Evolutionary conservation across 2,329 filamentous ascomycete species (phyloP), one percentile per base, ranked within the genome.

Genomic region (Geoglossum cookeanum): DNA sequence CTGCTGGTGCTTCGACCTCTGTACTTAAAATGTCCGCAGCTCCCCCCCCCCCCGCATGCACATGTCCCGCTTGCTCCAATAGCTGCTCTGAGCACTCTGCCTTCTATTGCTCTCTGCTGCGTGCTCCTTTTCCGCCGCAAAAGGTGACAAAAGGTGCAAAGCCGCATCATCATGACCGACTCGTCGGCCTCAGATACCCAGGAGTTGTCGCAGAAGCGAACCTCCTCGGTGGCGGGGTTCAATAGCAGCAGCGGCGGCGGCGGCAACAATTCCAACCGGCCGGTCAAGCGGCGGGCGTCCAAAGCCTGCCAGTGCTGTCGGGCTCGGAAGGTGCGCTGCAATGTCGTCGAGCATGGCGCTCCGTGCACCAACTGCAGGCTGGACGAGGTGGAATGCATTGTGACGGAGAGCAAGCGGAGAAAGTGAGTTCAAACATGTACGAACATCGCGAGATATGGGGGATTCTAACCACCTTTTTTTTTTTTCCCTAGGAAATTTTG

Each of bases 281-380:
- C 49, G 8, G 49, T 53, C 30, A 53, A 53, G 33, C 35, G 49
- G 22, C 84, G 89, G 74, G 89, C 89, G 67, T 91, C 87, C 65
- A 79, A 89, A 77, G 89, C 89, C 68, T 95, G 89, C 72, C 86
- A 94, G 90, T 96, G 90, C 64, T 97, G 91, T 69, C 91, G 97
- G 74, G 86, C 91, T 59, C 80, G 91, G 76, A 97, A 97, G 80
- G 91, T 97, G 60, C 87, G 92, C 72, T 98, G 92, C 74, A 92
- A 98, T 76, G 92, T 92, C 65, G 92, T 92, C 59, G 95, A 87
- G 67, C 77, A 95, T 64, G 92, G 92, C 60, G 88, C 96, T 48
- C 91, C 92, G 42, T 98, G 92, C 77, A 98, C 92, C 64, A 98
- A 98, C 71, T 98, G 92, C 68, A 53, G 86, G 61, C 79, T 85